A percentile compares a stretch with the other conserved stretches of the same genome.
phyloP scores from a whole-genome alignment of 345 rosid species.

The Hibiscus tridactylites region DNA sequence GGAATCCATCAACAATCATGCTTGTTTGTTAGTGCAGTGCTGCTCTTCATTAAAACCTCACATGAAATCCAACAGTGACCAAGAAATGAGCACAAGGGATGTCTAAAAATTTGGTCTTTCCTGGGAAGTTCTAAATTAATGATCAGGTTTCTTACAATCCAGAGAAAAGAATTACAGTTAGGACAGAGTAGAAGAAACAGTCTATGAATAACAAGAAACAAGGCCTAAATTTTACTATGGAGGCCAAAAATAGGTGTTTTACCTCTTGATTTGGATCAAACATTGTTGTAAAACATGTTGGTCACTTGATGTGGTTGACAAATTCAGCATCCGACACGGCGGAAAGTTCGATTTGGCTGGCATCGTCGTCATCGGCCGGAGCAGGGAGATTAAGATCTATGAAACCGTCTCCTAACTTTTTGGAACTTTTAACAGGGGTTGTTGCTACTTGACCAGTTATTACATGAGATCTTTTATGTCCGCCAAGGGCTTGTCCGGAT shows the following conservation, averaged over 20 bases:
- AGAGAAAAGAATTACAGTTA: constrained; percentile 36
- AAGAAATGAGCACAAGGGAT: background rate
- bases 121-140: constrained; percentile 12
- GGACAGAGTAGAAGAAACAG: constrained; percentile 15
- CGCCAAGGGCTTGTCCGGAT: constrained; percentile 97
- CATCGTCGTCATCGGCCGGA: constrained; percentile 59
- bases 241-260: constrained; percentile 21
- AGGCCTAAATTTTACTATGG: constrained; percentile 11
- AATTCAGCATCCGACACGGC: constrained; percentile 62
- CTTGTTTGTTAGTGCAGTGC: constrained; percentile 14
- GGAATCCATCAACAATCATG: background rate
- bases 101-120: constrained; percentile 7
- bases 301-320: background rate
- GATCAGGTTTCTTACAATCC: constrained; percentile 16
- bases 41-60: background rate
- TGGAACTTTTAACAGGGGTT: constrained; percentile 21
- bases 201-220: constrained; percentile 20
- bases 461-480: constrained; percentile 92
- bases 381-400: constrained; percentile 97
- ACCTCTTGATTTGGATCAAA: constrained; percentile 27
- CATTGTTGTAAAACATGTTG: background rate
- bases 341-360: constrained; percentile 56
- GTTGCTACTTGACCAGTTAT: constrained; percentile 23
- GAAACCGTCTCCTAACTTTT: constrained; percentile 27
- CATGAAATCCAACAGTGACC: background rate